Conservation (phyloP, 108 stramenopile species). For the Pseudonitzschia delicatissima region DNA sequence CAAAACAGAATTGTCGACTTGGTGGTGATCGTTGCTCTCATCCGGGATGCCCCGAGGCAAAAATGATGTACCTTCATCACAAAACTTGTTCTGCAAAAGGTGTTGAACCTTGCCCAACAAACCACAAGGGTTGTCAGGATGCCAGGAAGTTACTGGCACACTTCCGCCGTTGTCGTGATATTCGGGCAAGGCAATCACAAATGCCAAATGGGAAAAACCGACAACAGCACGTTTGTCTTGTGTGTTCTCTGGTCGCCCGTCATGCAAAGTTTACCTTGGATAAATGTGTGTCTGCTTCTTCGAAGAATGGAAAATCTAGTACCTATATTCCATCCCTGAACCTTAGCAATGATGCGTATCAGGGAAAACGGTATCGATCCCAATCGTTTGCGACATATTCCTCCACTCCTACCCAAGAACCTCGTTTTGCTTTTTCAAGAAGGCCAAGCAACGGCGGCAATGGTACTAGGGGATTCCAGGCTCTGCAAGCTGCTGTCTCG, state of each 20-base stretch:
- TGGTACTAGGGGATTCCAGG: slow-evolving; percentile 8
- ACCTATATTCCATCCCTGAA: slow-evolving; percentile 26
- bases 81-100: slow-evolving; percentile 23
- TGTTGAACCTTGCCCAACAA: slow-evolving; percentile 50
- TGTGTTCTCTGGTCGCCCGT: slow-evolving; percentile 58
- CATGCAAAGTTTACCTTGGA: slow-evolving; percentile 38
- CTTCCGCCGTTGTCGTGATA: slow-evolving; percentile 71
- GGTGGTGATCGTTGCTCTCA: slow-evolving; percentile 52
- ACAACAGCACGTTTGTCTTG: slow-evolving; percentile 48
- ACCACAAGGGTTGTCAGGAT: slow-evolving; percentile 71
- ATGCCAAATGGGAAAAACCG: slow-evolving; percentile 12
- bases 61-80: slow-evolving; percentile 65
- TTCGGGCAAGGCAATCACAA: slow-evolving; percentile 48
- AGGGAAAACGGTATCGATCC: not conserved
- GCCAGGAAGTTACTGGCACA: slow-evolving; percentile 76
- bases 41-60: slow-evolving; percentile 70
- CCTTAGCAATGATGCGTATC: slow-evolving; percentile 3
- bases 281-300: slow-evolving; percentile 11
- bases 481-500: slow-evolving; percentile 10
- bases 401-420: not conserved
- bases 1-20: slow-evolving; percentile 52
- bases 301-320: slow-evolving; percentile 10
- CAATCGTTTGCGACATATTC: not conserved
- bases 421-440: slow-evolving; percentile 15
- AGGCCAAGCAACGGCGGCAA: slow-evolving; percentile 4